Evolutionary conservation across 176 grass and related monocot species (phyloP).

Genomic region (Puya raimondii): DNA sequence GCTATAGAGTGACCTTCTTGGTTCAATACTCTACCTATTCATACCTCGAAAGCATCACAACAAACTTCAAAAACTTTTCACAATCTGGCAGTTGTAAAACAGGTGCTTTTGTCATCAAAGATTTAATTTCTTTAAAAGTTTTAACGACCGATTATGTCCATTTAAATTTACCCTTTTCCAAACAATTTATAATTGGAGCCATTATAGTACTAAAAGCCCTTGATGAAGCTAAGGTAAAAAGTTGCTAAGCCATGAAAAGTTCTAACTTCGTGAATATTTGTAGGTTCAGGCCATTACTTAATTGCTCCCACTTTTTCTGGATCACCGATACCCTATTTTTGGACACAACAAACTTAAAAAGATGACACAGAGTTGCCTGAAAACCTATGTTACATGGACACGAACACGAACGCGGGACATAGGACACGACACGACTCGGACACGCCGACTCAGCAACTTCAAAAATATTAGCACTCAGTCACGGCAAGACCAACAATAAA

Average conservation of each 20-base stretch:
- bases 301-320: neutral
- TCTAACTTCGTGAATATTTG: neutral
- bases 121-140: neutral
- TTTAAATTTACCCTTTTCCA: neutral
- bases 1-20: neutral
- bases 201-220: neutral
- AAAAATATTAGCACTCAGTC: too few relatives aligned
- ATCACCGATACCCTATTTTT: neutral
- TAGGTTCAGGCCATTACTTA: neutral
- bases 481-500: too few relatives aligned
- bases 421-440: too few relatives aligned
- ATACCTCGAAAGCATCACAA: neutral
- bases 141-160: neutral
- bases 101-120: neutral
- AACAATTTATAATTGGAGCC: neutral
- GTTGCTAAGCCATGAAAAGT: neutral
- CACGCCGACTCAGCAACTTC: too few relatives aligned
- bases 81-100: neutral
- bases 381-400: too few relatives aligned
- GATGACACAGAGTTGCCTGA: too few relatives aligned
- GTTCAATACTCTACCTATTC: neutral
- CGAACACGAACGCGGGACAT: too few relatives aligned
- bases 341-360: too few relatives aligned
- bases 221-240: neutral
- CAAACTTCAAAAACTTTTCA: neutral